Base-by-base conservation (phyloP, 1,284 basidiomycete genomes). In the Rhodotorula sp. region DNA sequence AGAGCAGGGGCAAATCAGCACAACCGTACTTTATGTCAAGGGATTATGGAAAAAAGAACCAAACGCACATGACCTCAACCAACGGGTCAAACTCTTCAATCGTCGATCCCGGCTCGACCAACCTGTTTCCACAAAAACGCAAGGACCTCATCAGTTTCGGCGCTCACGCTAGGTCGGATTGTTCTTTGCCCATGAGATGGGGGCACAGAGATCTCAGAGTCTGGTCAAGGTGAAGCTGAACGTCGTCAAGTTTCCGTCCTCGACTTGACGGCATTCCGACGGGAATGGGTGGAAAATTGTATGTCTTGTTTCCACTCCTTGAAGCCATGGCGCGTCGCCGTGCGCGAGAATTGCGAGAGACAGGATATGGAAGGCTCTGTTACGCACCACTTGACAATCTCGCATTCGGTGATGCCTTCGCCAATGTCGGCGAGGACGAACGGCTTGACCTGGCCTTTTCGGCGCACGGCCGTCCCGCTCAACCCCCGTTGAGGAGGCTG, bases 371-470 rank as follows among this genome's bases (percentile, higher is more conserved):
- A 8, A 3, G 10, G 4, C 77, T 26, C 51, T 7, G 71, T 73
- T 60, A 87, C 88, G 74, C 77, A 89, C 92, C 92, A 95, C 80
- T 88, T 89, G 69, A 95, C 87, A 74, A 95, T 86, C 81, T 94
- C 92, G 77, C 91, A 93, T 80, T 95, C 91, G 46, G 90, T 91
- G 71, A 85, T 85, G 8, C 84, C 94, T 81, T 97, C 94, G 15
- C 94, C 94, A 76, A 96, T 95, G 80, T 97, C 94, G 20, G 93
- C 92, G n/a, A 96, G 87, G 74, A 90, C 91, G 85, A 95, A 96
- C 18, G 84, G 70, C 60, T 77, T 76, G 51, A 57, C 45, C 37
- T 20, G 20, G 4, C 59, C 37, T 4, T 26, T 29, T 7, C 44
- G 26, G 20, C 6, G 30, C 6, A 37, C 33, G 6, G 49, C 48